A percentile compares a stretch with the other conserved stretches of the same genome.
phyloP scores from a whole-genome alignment of 139 green algal genomes.

The Axilococcus clingmanii region DNA sequence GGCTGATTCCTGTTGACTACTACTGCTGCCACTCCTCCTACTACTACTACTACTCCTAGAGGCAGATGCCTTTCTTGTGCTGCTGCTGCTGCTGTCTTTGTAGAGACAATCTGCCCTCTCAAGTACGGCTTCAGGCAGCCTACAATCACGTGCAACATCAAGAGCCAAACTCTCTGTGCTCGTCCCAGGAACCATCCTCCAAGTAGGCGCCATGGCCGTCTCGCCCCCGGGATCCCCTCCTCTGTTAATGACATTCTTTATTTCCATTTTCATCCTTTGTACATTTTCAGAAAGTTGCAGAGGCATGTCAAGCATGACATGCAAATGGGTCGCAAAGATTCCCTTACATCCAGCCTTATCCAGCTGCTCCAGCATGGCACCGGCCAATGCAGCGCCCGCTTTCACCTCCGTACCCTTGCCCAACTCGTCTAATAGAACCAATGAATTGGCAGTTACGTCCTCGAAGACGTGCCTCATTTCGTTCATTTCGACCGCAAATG shows the following conservation, averaged over 20 bases:
- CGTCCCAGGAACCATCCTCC: slow-evolving; percentile 35
- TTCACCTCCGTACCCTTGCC: slow-evolving; percentile 84
- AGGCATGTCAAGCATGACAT: slow-evolving; percentile 55
- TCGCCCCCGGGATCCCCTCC: neutral
- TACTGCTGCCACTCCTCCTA: neutral
- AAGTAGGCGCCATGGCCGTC: slow-evolving; percentile 28
- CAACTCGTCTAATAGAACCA: slow-evolving; percentile 87
- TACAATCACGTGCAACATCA: slow-evolving; percentile 32
- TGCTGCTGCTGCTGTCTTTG: neutral
- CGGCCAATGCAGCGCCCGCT: slow-evolving; percentile 49
- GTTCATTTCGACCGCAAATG: slow-evolving; percentile 78
- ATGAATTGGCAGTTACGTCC: slow-evolving; percentile 15
- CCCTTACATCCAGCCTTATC: slow-evolving; percentile 40
- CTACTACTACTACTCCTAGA: neutral
- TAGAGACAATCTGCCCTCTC: slow-evolving; percentile 23
- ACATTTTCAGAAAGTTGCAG: slow-evolving; percentile 8
- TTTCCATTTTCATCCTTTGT: slow-evolving; percentile 15
- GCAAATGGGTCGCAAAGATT: slow-evolving; percentile 86
- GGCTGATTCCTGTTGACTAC: neutral
- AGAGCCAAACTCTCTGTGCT: slow-evolving; percentile 48
- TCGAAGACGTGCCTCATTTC: slow-evolving; percentile 45
- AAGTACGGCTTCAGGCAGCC: slow-evolving; percentile 22
- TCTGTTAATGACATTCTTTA: neutral
- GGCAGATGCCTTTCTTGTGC: neutral
- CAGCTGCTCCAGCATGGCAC: slow-evolving; percentile 57